These are phyloP conservation scores for Blastobotrys arbuscula DNA, from an alignment of 1,139 yeast genomes.

Conservation along the genomic window DNA sequence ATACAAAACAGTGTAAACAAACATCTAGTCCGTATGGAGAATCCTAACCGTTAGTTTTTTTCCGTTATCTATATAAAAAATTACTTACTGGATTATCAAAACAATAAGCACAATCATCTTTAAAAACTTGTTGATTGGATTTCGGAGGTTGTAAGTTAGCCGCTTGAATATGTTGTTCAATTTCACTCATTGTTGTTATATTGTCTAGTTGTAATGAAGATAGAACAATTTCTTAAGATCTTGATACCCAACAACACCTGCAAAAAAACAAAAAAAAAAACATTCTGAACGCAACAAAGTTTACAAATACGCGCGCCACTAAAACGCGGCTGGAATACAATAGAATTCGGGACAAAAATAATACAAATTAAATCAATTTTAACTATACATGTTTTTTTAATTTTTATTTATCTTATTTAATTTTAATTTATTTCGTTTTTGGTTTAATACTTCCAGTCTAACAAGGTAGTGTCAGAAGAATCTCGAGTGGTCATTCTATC, in stretches of 20 bases:
- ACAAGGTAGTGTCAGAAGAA: constrained; percentile 49
- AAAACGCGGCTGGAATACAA: no score
- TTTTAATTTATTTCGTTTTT: no score
- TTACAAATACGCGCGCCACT: no score
- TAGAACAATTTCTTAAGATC: no score
- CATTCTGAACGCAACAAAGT: no score
- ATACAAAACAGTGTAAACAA: constrained; percentile 60
- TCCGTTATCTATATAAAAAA: not conserved
- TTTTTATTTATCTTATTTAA: not conserved
- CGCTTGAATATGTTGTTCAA: constrained; percentile 18
- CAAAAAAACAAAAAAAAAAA: no score
- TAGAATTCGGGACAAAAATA: no score
- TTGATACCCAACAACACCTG: no score
- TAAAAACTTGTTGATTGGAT: constrained; percentile 42
- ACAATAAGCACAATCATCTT: constrained; percentile 79
- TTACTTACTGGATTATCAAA: constrained; percentile 60
- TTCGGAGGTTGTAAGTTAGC: constrained; percentile 22
- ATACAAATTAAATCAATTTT: not conserved
- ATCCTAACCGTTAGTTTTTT: constrained; percentile 37
- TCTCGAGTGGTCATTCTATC: constrained; percentile 58
- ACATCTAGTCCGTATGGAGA: constrained; percentile 63
- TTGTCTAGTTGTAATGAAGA: no score
- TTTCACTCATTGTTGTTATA: constrained; percentile 13
- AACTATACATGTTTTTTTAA: not conserved
- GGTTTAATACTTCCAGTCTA: constrained; percentile 49